Evolutionary conservation across 768 basidiomycete genomes (phyloP), one percentile per base, ranked within the genome.

Genomic region (Tylopilus sp.): DNA sequence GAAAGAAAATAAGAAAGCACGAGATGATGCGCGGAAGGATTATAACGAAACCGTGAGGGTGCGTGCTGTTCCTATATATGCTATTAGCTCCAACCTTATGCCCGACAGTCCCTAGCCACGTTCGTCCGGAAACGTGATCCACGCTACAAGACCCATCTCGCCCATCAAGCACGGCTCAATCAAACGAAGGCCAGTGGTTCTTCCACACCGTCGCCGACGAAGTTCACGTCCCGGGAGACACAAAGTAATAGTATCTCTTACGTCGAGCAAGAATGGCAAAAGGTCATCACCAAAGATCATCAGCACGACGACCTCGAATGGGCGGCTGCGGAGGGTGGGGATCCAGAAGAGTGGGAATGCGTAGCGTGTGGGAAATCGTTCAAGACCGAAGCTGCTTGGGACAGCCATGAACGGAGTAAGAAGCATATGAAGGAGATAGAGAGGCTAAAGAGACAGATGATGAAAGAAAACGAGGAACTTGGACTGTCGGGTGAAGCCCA

Each of bases 391-490:
- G 90, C 91, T 0, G 91, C 93, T 5, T 99, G 95, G 95, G 77
- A 85, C 59, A 98, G 93, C 66, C 97, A 98, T 57, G 97, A 98
- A 68, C 77, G 94, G 57, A 97, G 94, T 68, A 88, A 88, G 71
- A 97, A 93, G 69, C 97, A 99, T 62, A 65, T 89, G 65, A 91
- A 87, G 68, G 90, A 93, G 55, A 82, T 98, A 12, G 90, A 91
- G 62, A 75, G 74, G 57, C 63, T 99, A 52, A 82, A 80, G 66
- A 75, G 75, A 59, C 80, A 89, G 60, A 97, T 99, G 89, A 64
- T 74, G 57, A 71, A 73, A 49, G 91, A 98, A 59, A 78, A 90
- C 52, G 79, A 81, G 45, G 80, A 78, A 54, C 66, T 97, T 4
- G 83, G 76, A 1, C 9, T 66, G 17, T 69, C 90, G 20, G 71